Evolutionary conservation across 345 rosid genomes (phyloP).

Genomic region (Nephelium lappaceum): DNA sequence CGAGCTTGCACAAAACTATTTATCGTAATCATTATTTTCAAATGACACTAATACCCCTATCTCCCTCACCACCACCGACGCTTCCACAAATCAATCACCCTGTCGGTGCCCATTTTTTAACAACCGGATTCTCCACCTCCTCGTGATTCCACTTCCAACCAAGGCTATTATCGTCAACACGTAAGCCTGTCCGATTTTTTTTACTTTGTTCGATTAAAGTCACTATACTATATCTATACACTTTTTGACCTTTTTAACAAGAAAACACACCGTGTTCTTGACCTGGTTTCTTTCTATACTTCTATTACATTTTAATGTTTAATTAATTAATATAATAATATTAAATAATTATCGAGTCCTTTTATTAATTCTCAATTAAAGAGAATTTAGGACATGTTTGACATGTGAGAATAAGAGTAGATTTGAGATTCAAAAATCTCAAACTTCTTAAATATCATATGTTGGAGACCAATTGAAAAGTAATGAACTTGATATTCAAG

Average conservation of each 20-base stretch:
- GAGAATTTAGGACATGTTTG: too few species aligned
- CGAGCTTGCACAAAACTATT: not conserved
- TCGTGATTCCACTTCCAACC: not conserved
- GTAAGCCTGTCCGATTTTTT: not conserved
- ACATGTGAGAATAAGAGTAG: too few species aligned
- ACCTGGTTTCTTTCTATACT: too few species aligned
- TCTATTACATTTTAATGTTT: too few species aligned
- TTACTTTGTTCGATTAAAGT: not conserved
- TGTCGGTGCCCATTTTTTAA: conserved; percentile 15
- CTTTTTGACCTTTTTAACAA: not conserved
- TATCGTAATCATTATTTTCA: not conserved
- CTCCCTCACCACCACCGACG: conserved; percentile 10
- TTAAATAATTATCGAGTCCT: too few species aligned
- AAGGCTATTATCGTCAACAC: conserved; percentile 12
- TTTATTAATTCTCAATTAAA: too few species aligned
- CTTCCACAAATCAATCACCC: not conserved
- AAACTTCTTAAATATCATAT: too few species aligned
- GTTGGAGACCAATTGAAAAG: too few species aligned
- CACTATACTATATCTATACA: not conserved
- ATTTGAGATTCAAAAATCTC: too few species aligned
- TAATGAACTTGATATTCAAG: too few species aligned
- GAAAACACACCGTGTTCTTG: not conserved
- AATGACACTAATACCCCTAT: conserved; percentile 12
- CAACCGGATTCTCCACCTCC: not conserved
- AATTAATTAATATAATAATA: too few species aligned